These are phyloP conservation scores for Chalciporus sp. DNA, from an alignment of 1,284 basidiomycete species.

Conservation along the genomic window DNA sequence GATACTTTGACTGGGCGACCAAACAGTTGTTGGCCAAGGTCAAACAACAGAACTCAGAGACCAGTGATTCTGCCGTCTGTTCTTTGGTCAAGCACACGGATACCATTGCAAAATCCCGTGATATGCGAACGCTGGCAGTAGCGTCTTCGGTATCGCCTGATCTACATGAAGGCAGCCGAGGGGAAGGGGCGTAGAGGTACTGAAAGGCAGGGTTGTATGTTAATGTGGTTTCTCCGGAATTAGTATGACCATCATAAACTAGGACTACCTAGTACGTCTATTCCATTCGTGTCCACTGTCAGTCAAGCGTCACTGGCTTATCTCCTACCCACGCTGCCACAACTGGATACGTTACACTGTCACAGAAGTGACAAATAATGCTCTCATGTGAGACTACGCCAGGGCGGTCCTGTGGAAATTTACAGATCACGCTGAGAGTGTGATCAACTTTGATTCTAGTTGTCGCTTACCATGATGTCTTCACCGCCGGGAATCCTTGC, in stretches of 20 bases:
- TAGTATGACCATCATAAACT: not conserved
- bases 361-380: too few relatives aligned
- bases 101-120: constrained; percentile 35
- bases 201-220: not conserved
- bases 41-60: constrained; percentile 38
- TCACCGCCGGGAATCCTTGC: too few relatives aligned
- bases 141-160: constrained; percentile 3
- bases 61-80: constrained; percentile 34
- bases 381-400: too few relatives aligned
- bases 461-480: too few relatives aligned
- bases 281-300: constrained; percentile 3
- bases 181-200: not conserved
- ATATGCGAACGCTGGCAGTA: constrained; percentile 35
- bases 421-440: too few relatives aligned
- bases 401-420: too few relatives aligned
- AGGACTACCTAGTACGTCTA: not conserved
- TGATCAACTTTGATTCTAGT: too few relatives aligned
- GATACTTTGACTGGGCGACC: constrained; percentile 71
- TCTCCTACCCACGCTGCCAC: not conserved
- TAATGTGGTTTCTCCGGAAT: not conserved
- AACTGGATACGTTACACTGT: too few relatives aligned
- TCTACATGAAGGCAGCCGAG: not conserved
- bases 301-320: not conserved
- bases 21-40: constrained; percentile 52
- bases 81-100: constrained; percentile 29